Percentiles rank a stretch among this genome's conserved stretches.
phyloP scores from a whole-genome alignment of 1,284 basidiomycete genomes.

The Papiliotrema laurentii region DNA sequence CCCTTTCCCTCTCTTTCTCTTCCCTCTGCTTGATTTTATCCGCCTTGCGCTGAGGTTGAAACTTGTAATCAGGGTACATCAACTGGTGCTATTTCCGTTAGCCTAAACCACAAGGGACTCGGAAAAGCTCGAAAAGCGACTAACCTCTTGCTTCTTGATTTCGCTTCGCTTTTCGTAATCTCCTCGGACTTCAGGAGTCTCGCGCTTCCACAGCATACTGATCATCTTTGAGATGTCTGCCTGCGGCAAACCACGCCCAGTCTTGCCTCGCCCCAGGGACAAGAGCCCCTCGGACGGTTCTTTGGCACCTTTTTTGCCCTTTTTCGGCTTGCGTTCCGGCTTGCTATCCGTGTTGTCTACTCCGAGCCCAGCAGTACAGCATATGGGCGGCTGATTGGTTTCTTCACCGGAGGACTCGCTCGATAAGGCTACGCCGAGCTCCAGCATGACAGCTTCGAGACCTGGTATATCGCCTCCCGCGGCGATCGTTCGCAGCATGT shows the following conservation, averaged over 20 bases:
- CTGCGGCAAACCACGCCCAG: constrained; percentile 56
- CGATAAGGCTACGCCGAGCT: constrained; percentile 6
- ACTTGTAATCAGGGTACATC: constrained; percentile 68
- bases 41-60: constrained; percentile 63
- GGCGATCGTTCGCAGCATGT: constrained; percentile 53
- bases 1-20: constrained; percentile 38
- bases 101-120: constrained; percentile 1
- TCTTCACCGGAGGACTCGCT: background rate
- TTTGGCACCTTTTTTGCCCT: constrained; percentile 18
- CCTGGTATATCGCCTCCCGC: constrained; percentile 21
- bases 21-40: constrained; percentile 56
- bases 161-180: constrained; percentile 70
- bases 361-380: no score
- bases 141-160: constrained; percentile 58
- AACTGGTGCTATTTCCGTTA: constrained; percentile 51
- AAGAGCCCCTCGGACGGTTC: constrained; percentile 27
- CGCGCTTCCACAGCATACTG: constrained; percentile 64
- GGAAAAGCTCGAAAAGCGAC: constrained; percentile 10
- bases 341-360: constrained; percentile 6
- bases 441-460: constrained; percentile 20
- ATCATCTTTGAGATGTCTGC: constrained; percentile 68
- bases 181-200: constrained; percentile 53
- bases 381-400: no score
- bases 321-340: constrained; percentile 9
- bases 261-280: constrained; percentile 31